Evolutionary conservation across 2,329 filamentous ascomycete genomes (phyloP).

Genomic region (Aspergillus sp.): DNA sequence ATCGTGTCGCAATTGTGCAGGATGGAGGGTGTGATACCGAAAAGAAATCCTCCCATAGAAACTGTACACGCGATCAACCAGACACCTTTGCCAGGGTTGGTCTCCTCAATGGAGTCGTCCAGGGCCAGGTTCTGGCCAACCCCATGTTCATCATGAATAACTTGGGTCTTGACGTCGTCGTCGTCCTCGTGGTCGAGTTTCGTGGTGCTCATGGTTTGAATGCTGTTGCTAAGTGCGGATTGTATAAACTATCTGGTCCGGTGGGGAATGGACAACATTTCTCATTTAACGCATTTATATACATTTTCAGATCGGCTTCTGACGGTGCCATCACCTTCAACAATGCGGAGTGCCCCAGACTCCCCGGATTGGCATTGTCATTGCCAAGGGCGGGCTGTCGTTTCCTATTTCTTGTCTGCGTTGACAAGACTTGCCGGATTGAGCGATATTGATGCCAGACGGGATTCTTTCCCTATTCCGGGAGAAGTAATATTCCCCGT

Average conservation of each 20-base stretch:
- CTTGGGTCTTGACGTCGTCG: background rate
- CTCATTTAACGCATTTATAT: background rate
- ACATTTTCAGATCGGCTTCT: background rate
- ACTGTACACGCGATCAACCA: slow-evolving; percentile 13
- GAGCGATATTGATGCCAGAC: background rate
- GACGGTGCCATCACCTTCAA: background rate
- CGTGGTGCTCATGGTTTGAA: background rate
- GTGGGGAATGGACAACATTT: background rate
- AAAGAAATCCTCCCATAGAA: slow-evolving; percentile 14
- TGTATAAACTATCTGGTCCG: no score
- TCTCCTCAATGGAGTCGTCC: slow-evolving; percentile 12
- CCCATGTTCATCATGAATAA: slow-evolving; percentile 1
- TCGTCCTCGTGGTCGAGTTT: background rate
- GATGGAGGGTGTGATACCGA: slow-evolving; percentile 4
- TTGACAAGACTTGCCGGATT: background rate
- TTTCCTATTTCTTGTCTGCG: no score
- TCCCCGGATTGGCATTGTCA: background rate
- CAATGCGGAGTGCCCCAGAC: background rate
- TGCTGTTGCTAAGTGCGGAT: no score
- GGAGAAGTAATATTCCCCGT: slow-evolving; percentile 15
- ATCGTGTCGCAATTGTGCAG: background rate
- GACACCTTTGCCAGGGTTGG: slow-evolving; percentile 6
- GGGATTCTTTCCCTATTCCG: background rate
- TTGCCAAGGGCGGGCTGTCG: no score
- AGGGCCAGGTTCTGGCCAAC: slow-evolving; percentile 1